Base-by-base conservation (phyloP, 2,329 filamentous ascomycete species). In the Colletotrichum tabaci region DNA sequence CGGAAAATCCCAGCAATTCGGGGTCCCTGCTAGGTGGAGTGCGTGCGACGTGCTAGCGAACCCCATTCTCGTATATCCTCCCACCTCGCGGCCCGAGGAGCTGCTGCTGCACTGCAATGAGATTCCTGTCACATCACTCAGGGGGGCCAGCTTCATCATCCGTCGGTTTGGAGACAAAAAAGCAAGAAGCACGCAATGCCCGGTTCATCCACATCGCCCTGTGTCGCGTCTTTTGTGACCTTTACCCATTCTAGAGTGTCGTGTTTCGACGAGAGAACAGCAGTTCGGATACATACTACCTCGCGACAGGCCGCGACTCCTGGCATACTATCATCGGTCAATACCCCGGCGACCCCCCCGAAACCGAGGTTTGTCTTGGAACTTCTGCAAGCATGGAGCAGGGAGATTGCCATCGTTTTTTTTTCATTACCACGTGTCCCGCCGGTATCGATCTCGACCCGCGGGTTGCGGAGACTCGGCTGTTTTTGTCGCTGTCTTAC, bases 11-110 rank as follows among this genome's bases (percentile, higher is more conserved):
- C 57, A 62, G 58, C 58, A 47, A 44, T 58, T 55, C 46, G 53
- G 68, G 68, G 64, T 68, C 68, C 65, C 68, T 71, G 52, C 46
- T 21, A 16, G 26, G 68, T 68, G 68, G 58, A 42, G 35, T 10
- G 35, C 49, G 53, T 68, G 9, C 40, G 60, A 68, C 58, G 46
- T 68, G 58, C 47, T 71, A 68, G 53, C 65, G 52, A 68, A 55
- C 26, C 53, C 52, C 52, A 68, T 60, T 44, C 65, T 71, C 64
- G 68, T 62, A 71, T 58, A 53, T 49, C 50, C 57, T 52, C 58
- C 64, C 64, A 58, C 44, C 35, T 9, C 8, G 35, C 35, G 35
- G 35, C 35, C 35, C 35, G 35, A 38, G 35, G 9, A 38, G 35
- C 35, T 38, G 35, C 35, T 38, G 35, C 35, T 38, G 35, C 35